Base-by-base conservation (phyloP, 805 yeast genomes). In the Saccharomycopsis selenospora region DNA sequence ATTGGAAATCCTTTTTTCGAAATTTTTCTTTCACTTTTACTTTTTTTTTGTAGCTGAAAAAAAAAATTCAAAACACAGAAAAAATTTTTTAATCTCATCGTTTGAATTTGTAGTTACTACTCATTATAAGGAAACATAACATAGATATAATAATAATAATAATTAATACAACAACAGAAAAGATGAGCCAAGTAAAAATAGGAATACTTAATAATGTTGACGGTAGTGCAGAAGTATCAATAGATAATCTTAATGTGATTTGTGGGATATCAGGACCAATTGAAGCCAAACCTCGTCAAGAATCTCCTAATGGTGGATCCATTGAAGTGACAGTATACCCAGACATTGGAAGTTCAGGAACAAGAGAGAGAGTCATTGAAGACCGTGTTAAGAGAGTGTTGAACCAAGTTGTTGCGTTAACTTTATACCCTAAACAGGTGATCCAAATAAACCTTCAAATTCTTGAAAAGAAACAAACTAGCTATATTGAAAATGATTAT, bases 251-350 rank as follows among this genome's bases (percentile, higher is more conserved):
- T 1, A 75, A 75, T 49, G 80, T 85, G 2, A 65, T 90, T 2
- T 78, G 82, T 40, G 80, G 96, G 0, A 90, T 91, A 1, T 76
- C 90, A 1, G 99, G 99, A 0, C 99, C 99, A 0, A 75, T 91
- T 26, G 97, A 91, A 59, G 81, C 87, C 8, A 83, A 82, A 61
- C 65, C 78, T 11, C 76, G 91, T 56, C 95, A 89, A 60, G 98
- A 91, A 61, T 64, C 81, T 28, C 96, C 97, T 8, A 81, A 85
- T 13, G 69, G 73, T 41, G 82, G 91, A 13, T 80, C 86, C 14
- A 62, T 93, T 14, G 96, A 89, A 62, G 74, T 93, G 5, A 75
- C 79, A 18, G 80, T 90, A 2, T 70, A 89, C 36, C 96, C 98
- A 1, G 78, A 83, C 20, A 67, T 71, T 11, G 98, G 97, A 1